Base-by-base conservation (phyloP, 306 rosid species). In the Rosa chinensis region DNA sequence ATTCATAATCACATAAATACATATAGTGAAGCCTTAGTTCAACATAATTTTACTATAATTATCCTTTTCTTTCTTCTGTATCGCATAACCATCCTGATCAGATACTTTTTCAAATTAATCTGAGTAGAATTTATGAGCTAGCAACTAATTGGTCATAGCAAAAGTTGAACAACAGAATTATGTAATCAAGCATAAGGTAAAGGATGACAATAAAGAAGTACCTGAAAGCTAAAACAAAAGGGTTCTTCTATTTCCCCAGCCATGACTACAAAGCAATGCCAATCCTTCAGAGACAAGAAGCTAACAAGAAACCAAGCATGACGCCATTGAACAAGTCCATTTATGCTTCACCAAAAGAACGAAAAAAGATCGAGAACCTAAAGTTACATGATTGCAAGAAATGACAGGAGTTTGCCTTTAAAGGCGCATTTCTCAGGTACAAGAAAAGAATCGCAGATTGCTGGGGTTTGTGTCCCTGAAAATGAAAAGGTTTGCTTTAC, bases 181-280 rank as follows among this genome's bases (percentile, higher is more conserved):
- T 13, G 10, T 35, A 59, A 58, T 75, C 78, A 58, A 74, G 79
- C 79, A 62, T 18, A 14, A 35, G 44, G 71, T 14, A 23, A 55
- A 55, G 12, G 58, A 17, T 50, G 10, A 48, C 70, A 28, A 43
- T 28, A 55, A 43, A 45, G 61, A 39, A 61, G 66, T 68, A 90
- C 96, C 97, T 84, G 91, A 76, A 86, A 84, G 79, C 88, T 72
- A 72, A 85, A 77, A 84, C 78, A 80, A 76, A 85, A 81, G 20
- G 96, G 80, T 42, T 89, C 91, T 81, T 85, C 88, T 75, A 84
- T 74, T 78, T 86, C 92, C 81, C 88, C 94, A 75, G 90, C 95
- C 97, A 92, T 92, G 66, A 68, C 77, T 70, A 73, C 53, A 53
- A 47, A 45, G 70, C 67, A 66, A 78, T 78, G 73, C 53, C 68